Conservation (phyloP, 2,329 filamentous ascomycete genomes). For the Fusarium hostae region DNA sequence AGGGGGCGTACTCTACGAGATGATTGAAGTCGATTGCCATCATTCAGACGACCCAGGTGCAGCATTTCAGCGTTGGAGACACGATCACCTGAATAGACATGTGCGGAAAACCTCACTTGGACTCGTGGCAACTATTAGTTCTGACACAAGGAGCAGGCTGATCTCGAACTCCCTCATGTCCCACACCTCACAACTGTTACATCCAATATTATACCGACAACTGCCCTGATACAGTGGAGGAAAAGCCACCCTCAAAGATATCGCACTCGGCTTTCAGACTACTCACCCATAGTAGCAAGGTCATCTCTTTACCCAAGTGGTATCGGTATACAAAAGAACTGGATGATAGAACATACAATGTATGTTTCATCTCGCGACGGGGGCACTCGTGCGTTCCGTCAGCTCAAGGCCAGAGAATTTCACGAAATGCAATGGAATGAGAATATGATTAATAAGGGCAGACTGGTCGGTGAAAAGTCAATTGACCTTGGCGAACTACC, state of each 20-base stretch:
- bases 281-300: slow-evolving; percentile 37
- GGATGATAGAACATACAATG: slow-evolving; percentile 57
- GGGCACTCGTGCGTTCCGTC: slow-evolving; percentile 53
- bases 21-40: slow-evolving; percentile 59
- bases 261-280: slow-evolving; percentile 54
- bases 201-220: slow-evolving; percentile 54
- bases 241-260: slow-evolving; percentile 52
- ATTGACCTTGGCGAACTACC: slow-evolving; percentile 30
- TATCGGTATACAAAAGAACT: slow-evolving; percentile 54
- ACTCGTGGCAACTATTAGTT: neutral
- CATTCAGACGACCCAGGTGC: slow-evolving; percentile 58
- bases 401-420: slow-evolving; percentile 53
- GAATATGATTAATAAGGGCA: slow-evolving; percentile 44
- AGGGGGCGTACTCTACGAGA: slow-evolving; percentile 58
- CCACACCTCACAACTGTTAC: slow-evolving; percentile 60
- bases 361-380: slow-evolving; percentile 53
- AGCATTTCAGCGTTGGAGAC: slow-evolving; percentile 59
- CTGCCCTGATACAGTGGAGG: slow-evolving; percentile 52
- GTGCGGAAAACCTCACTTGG: slow-evolving; percentile 41
- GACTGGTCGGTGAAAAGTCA: slow-evolving; percentile 49
- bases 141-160: slow-evolving; percentile 46
- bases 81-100: slow-evolving; percentile 57
- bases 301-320: slow-evolving; percentile 29
- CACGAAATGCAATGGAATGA: slow-evolving; percentile 56
- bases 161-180: slow-evolving; percentile 59